Base-by-base conservation (phyloP, 1,284 basidiomycete genomes). In the Phaffia rhodozyma region DNA sequence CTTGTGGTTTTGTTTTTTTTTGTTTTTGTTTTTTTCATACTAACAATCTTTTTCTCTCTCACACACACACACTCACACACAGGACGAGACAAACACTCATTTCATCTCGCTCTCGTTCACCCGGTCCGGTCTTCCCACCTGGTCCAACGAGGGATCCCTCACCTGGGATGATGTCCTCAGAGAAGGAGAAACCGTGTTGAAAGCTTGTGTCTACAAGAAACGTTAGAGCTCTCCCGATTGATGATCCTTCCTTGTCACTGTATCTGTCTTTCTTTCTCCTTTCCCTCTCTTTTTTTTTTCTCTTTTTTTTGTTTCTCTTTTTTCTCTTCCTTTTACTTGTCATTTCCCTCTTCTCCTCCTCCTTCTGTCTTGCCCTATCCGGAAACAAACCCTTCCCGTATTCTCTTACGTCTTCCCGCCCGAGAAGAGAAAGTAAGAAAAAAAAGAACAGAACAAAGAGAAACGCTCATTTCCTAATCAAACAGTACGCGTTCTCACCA, bases 141-240 rank as follows among this genome's bases (percentile, higher is more conserved):
- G 73, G 49, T 71, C 73, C 5, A 72, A 70, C 16, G 69, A 69
- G 27, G 74, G 77, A 13, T 79, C 85, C 63, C 78, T 82, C 67
- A 84, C 86, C 51, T 89, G 85, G 85, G 73, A 76, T n/a, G 79
- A 78, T 56, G 72, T 91, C 30, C 70, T 84, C 62, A 75, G 78
- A 25, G 80, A 81, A 69, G 86, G 87, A 21, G 75, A 79, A 68
- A 74, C 85, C 13, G 73, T 83, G 50, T 79, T 99, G 66, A 91
- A 92, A 74, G 87, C 92, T 38, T 99, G 96, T 76, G 88, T 97
- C 75, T 99, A 99, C 76, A 99, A 98, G 77, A 83, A 90, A 71
- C 82, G 94, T 72, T 97, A 76, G 81, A 23, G 53, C 53, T 34
- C 32, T 34, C 32, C 32, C 32, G 32, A 34, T 34, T 9, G 9